These are phyloP conservation scores for Nasturtium officinale DNA, from an alignment of 345 rosid genomes.

Conservation along the genomic window DNA sequence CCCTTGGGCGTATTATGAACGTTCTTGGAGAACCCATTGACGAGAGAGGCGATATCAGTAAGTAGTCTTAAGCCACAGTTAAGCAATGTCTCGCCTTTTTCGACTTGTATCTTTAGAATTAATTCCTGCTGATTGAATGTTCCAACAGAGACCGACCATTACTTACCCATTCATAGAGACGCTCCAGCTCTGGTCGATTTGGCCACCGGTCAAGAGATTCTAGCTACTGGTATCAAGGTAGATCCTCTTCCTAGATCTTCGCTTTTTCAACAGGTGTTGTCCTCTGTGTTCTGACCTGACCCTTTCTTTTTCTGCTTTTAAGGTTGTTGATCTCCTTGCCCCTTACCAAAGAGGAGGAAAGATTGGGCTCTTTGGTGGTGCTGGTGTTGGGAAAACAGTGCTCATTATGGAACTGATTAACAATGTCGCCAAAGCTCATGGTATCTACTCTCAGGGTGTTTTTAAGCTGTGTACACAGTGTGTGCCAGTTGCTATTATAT, in stretches of 20 bases:
- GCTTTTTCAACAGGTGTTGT: background rate
- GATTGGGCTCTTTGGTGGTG: slow-evolving; percentile 99
- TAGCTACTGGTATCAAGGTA: slow-evolving; percentile 94
- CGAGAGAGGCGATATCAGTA: slow-evolving; percentile 82
- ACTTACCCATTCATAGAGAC: slow-evolving; percentile 92
- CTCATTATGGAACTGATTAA: slow-evolving; percentile 97
- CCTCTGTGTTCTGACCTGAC: background rate
- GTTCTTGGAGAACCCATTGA: slow-evolving; percentile 98
- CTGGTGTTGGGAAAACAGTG: slow-evolving; percentile 98
- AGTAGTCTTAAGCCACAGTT: slow-evolving; percentile 36
- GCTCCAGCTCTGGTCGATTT: slow-evolving; percentile 94
- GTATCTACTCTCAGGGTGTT: slow-evolving; percentile 16
- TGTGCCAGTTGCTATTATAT: too few relatives aligned
- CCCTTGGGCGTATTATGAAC: slow-evolving; percentile 96
- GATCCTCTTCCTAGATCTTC: background rate
- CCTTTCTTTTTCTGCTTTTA: background rate
- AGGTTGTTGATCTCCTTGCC: slow-evolving; percentile 99
- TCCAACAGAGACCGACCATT: slow-evolving; percentile 95
- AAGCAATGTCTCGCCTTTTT: background rate
- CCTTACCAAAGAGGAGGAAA: slow-evolving; percentile 99
- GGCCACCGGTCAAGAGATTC: slow-evolving; percentile 91
- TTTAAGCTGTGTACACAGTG: too few relatives aligned
- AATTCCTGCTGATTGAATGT: too few relatives aligned
- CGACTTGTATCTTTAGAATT: too few relatives aligned
- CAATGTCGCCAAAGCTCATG: slow-evolving; percentile 98